Evolutionary conservation across 768 basidiomycete genomes (phyloP), one percentile per base, ranked within the genome.

Genomic region (Boletus rubropictus): DNA sequence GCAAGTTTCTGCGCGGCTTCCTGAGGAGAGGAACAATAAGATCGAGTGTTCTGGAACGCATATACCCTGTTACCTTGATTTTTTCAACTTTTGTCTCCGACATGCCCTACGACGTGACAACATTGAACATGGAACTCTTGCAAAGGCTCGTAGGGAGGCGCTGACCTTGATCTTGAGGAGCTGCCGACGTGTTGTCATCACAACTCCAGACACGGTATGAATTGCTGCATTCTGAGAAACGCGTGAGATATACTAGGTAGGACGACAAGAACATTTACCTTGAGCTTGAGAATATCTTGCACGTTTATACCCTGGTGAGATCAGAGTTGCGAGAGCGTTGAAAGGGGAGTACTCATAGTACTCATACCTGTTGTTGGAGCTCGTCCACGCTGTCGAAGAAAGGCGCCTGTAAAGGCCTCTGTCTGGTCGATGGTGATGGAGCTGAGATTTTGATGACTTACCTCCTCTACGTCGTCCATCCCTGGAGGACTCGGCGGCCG

Each of bases 1-100:
- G 89, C 70, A 42, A 92, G 84, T 62, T 93, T 96, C 50, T 87
- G 80, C 8, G 90, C 90, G 7, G 88, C 89, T 72, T 96, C 93
- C 89, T 94, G 37, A 20, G n/a, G 10, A 15, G 25, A 32, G 2
- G 9, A n/a, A 33, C 17, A 42, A 41, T 45, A 8, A 50, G 27
- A 4, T 21, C 9, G 8, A 15, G 25, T 18, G 3, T 28, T 14
- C 24, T 20, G 9, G 31, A 29, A 22, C 44, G 56, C 56, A 49
- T 60, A 50, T 48, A 52, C 48, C 46, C 62, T 34, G 35, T 34
- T 47, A 79, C 91, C 73, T 95, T 95, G 58, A 97, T 89, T 65
- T 98, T 98, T 61, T 98, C 94, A 2, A 98, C 92, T 64, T 98
- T 98, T 1, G 94, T 88, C 57, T 96, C 94, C 3, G 93, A 93